These are phyloP conservation scores for Eucalyptus regnans DNA, from an alignment of 345 rosid species.

Conservation along the genomic window DNA sequence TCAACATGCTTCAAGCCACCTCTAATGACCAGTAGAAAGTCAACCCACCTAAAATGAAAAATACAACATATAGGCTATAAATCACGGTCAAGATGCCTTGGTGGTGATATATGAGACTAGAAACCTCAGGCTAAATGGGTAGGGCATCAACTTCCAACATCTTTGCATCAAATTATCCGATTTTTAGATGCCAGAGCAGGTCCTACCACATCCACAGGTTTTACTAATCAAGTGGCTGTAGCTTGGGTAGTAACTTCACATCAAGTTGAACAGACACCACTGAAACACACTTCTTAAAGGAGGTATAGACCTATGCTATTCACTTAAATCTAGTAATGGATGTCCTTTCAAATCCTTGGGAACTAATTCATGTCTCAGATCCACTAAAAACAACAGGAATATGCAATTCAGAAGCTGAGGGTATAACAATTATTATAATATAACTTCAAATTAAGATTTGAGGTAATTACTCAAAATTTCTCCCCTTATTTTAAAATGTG, in stretches of 20 bases:
- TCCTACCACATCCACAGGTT: not conserved
- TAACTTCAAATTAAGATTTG: not conserved
- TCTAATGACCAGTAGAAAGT: not conserved
- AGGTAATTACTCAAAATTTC: not conserved
- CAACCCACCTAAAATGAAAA: not conserved
- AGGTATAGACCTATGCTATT: not conserved
- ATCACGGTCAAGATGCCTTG: not conserved
- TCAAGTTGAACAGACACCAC: not conserved
- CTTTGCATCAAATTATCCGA: not conserved
- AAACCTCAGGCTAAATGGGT: not conserved
- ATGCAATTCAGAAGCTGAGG: not conserved
- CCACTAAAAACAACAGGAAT: not conserved
- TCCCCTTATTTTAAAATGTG: not conserved
- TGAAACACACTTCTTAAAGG: not conserved
- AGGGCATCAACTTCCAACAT: not conserved
- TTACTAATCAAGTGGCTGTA: not conserved
- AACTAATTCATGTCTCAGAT: not conserved
- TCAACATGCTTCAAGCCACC: not conserved
- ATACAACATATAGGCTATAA: not conserved
- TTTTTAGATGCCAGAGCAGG: not conserved
- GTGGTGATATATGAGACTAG: not conserved
- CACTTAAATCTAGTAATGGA: not conserved
- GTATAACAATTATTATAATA: not conserved
- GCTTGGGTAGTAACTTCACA: not conserved
- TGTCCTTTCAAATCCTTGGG: not conserved